These are phyloP conservation scores for Saccharum hybrid DNA, from an alignment of 202 grass and related monocot genomes.

Conservation along the genomic window DNA sequence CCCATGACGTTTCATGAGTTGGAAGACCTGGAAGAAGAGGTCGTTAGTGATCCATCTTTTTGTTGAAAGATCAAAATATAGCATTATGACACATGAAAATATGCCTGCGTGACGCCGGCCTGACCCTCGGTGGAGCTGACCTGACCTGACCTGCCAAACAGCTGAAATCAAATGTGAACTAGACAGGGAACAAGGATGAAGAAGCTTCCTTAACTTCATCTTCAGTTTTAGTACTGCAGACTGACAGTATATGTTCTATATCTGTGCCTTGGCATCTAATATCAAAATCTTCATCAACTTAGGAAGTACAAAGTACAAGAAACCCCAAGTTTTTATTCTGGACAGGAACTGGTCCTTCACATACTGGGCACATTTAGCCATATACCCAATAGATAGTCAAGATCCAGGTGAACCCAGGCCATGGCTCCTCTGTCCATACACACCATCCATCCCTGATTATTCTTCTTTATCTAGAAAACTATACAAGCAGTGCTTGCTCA, in stretches of 20 bases:
- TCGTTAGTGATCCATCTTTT: slow-evolving; percentile 1
- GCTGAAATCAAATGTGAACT: slow-evolving; percentile 23
- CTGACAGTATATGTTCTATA: neutral
- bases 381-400: neutral
- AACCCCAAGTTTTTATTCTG: slow-evolving; percentile 27
- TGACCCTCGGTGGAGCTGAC: slow-evolving; percentile 3
- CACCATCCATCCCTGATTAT: slow-evolving; percentile 3
- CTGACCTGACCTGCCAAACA: neutral
- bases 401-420: slow-evolving; percentile 1
- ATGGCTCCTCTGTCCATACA: neutral
- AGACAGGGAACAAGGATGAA: slow-evolving; percentile 14
- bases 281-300: neutral
- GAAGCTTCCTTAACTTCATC: slow-evolving; percentile 30
- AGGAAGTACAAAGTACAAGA: neutral
- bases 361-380: slow-evolving; percentile 10
- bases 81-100: slow-evolving; percentile 2
- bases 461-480: slow-evolving; percentile 27
- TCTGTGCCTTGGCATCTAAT: neutral
- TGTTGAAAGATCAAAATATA: neutral
- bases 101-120: neutral
- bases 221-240: slow-evolving; percentile 26
- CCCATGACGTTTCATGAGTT: neutral
- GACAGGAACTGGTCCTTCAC: neutral
- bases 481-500: slow-evolving; percentile 19
- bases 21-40: slow-evolving; percentile 51